Evolutionary conservation across 129 eudicot genomes (phyloP).

Genomic region (Scalesia atractyloides): DNA sequence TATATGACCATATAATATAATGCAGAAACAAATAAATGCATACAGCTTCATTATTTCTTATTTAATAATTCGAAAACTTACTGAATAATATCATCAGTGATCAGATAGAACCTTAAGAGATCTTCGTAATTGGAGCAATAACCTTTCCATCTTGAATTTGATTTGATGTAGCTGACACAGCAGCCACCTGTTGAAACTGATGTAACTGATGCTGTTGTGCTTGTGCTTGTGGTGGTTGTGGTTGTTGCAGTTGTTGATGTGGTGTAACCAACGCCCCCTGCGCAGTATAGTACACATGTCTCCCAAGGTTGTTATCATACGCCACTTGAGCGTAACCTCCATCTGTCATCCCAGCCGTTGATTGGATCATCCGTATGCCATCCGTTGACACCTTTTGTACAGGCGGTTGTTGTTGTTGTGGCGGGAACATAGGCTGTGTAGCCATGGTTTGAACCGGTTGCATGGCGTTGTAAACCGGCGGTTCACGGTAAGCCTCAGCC

Average conservation of each 20-base stretch:
- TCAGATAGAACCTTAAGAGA: constrained; percentile 43
- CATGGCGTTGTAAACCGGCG: constrained; percentile 60
- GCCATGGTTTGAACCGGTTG: constrained; percentile 38
- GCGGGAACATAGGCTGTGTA: constrained; percentile 39
- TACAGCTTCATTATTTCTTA: background rate
- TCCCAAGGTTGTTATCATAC: constrained; percentile 62
- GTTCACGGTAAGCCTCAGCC: constrained; percentile 66
- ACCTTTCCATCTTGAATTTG: constrained; percentile 51
- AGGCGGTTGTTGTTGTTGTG: constrained; percentile 21
- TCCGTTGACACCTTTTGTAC: constrained; percentile 46
- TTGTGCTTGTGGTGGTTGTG: background rate
- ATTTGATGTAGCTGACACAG: constrained; percentile 34
- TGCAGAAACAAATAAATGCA: constrained; percentile 5
- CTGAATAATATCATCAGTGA: constrained; percentile 10
- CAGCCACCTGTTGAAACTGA: constrained; percentile 48
- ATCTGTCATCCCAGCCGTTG: constrained; percentile 50
- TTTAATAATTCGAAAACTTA: constrained; percentile 20
- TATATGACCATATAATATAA: constrained; percentile 18
- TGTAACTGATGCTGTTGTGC: constrained; percentile 12
- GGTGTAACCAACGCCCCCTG: constrained; percentile 49
- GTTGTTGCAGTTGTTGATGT: constrained; percentile 31
- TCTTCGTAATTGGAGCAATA: constrained; percentile 40
- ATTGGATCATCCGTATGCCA: constrained; percentile 53
- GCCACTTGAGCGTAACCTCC: constrained; percentile 59
- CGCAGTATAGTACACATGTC: constrained; percentile 69